Evolutionary conservation across 2,329 filamentous ascomycete genomes (phyloP).

Genomic region (Fusarium pseudonygamai): DNA sequence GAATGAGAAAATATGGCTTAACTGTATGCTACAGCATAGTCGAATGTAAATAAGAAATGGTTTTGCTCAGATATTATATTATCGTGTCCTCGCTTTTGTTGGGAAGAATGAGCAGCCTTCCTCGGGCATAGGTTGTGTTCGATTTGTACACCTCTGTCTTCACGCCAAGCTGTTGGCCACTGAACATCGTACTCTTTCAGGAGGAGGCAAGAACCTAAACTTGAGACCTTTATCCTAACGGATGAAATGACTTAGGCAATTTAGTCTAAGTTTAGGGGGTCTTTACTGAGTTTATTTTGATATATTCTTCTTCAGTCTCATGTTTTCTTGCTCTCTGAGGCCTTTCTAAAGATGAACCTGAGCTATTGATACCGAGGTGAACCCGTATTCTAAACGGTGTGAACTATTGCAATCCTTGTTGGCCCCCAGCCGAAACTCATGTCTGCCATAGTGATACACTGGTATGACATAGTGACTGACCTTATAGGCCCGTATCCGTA

Average conservation of each 20-base stretch:
- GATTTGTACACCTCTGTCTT: not conserved
- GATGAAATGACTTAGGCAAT: too few species aligned
- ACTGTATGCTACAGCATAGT: not conserved
- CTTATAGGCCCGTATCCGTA: not conserved
- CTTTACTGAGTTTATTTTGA: too few species aligned
- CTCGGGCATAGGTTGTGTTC: not conserved
- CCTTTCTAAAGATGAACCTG: not conserved
- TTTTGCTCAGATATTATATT: not conserved
- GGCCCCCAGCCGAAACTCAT: not conserved
- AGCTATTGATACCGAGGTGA: not conserved
- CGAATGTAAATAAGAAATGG: not conserved
- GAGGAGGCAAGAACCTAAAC: too few species aligned
- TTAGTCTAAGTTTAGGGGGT: too few species aligned
- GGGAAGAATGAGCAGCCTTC: not conserved
- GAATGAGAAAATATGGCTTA: not conserved
- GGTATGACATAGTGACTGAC: not conserved
- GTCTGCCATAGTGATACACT: not conserved
- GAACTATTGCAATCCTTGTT: not conserved
- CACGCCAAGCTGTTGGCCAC: not conserved
- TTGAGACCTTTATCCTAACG: too few species aligned
- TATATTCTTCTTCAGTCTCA: too few species aligned
- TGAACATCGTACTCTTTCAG: not conserved
- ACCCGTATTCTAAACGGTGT: not conserved
- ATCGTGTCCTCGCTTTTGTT: not conserved
- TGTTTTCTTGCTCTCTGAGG: too few species aligned